Conservation (phyloP, 2,329 filamentous ascomycete genomes). For the Gaeumannomyces tritici region DNA sequence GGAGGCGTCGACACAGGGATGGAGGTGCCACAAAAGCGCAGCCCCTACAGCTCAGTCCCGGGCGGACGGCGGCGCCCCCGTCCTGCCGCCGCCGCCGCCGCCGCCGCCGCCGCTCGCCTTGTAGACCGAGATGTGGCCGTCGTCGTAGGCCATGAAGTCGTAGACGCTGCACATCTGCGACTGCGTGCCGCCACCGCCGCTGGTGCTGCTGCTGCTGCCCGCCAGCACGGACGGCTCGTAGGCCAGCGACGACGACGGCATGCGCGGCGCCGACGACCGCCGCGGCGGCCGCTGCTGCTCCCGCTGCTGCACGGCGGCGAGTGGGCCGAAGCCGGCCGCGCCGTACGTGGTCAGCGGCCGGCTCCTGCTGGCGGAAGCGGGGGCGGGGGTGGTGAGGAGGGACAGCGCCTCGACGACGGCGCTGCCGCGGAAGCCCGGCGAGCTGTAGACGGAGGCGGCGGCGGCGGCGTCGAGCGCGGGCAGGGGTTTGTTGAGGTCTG, state of each 20-base stretch:
- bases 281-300: no score
- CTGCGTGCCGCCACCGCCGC: neutral
- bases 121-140: conserved; percentile 10
- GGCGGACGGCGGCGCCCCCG: no score
- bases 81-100: neutral
- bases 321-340: neutral
- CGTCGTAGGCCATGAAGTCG: conserved; percentile 10
- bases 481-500: conserved; percentile 19
- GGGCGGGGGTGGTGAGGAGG: neutral
- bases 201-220: neutral
- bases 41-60: neutral
- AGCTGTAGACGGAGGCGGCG: neutral
- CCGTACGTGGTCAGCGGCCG: neutral
- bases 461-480: conserved; percentile 12
- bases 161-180: conserved; percentile 7
- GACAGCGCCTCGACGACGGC: neutral
- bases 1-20: no score
- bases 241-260: neutral
- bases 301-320: neutral
- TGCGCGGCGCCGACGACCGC: neutral
- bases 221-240: neutral
- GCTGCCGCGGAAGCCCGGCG: neutral
- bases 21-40: no score
- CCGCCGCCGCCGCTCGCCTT: conserved; percentile 1
- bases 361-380: neutral